Conservation (phyloP, 805 yeast genomes). For the Candida maltosa region DNA sequence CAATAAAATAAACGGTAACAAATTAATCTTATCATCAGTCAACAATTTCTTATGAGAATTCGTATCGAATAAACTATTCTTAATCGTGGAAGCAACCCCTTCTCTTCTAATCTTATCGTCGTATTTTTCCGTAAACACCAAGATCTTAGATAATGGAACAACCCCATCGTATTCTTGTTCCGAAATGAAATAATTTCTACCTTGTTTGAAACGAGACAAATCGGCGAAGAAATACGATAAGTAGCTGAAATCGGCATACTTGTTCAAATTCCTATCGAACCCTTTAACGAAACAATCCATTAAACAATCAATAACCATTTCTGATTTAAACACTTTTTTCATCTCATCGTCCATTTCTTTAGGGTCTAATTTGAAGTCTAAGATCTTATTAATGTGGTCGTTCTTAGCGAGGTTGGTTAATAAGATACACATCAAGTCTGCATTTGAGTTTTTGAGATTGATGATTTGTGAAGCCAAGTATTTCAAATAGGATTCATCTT, state of each 20-base stretch:
- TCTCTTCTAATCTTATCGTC: constrained; percentile 79
- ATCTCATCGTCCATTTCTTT: constrained; percentile 39
- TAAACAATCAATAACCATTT: constrained; percentile 66
- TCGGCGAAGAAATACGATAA: constrained; percentile 88
- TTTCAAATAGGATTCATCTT: constrained; percentile 55
- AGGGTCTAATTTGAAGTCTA: constrained; percentile 34
- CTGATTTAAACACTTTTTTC: constrained; percentile 50
- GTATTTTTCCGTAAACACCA: constrained; percentile 79
- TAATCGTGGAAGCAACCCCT: constrained; percentile 90
- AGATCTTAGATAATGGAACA: constrained; percentile 75
- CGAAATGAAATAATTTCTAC: constrained; percentile 75
- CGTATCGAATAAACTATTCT: constrained; percentile 82
- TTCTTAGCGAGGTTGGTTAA: constrained; percentile 83
- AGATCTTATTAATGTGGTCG: constrained; percentile 53
- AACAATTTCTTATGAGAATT: constrained; percentile 61
- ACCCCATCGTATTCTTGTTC: constrained; percentile 71
- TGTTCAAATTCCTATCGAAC: constrained; percentile 65
- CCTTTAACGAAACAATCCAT: constrained; percentile 91
- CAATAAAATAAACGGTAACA: constrained; percentile 76
- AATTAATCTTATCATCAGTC: constrained; percentile 59
- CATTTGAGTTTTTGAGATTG: constrained; percentile 57
- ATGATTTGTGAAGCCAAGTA: constrained; percentile 49
- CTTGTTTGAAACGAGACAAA: constrained; percentile 68
- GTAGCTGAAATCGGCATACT: constrained; percentile 74
- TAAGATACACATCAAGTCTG: constrained; percentile 80